Percentiles rank a stretch among this genome's conserved stretches.
phyloP scores from a whole-genome alignment of 371 early-diverging fungal species.

The Mucor sp. region DNA sequence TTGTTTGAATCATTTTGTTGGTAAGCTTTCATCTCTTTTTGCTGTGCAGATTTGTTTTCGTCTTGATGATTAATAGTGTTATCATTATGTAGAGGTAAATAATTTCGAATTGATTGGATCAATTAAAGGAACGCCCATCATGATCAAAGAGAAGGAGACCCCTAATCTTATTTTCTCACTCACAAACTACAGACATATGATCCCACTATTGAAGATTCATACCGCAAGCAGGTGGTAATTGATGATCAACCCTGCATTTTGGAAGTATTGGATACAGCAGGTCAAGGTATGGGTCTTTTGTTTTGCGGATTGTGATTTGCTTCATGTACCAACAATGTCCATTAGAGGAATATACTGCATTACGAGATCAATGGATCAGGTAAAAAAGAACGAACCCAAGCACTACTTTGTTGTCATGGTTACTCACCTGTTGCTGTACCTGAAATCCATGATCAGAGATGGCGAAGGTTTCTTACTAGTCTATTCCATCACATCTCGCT shows the following conservation, averaged over 20 bases:
- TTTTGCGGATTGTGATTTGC: neutral
- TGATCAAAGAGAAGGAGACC: neutral
- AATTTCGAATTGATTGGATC: neutral
- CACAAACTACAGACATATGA: slow-evolving; percentile 76
- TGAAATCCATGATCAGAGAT: slow-evolving; percentile 49
- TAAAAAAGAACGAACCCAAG: neutral
- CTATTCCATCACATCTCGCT: slow-evolving; percentile 83
- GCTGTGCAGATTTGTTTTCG: neutral
- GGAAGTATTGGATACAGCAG: slow-evolving; percentile 95
- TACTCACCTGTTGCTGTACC: neutral
- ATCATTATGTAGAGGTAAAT: slow-evolving; percentile 13
- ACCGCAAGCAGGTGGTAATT: slow-evolving; percentile 95
- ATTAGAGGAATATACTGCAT: slow-evolving; percentile 77
- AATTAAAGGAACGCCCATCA: neutral
- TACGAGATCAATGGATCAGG: slow-evolving; percentile 94
- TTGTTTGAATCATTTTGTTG: slow-evolving; percentile 83
- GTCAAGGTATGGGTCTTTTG: slow-evolving; percentile 69
- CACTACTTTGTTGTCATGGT: neutral
- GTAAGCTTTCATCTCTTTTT: slow-evolving; percentile 29
- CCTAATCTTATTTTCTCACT: neutral
- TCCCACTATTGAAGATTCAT: slow-evolving; percentile 97
- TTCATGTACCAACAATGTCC: neutral
- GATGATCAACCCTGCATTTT: slow-evolving; percentile 92
- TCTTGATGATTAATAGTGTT: neutral
- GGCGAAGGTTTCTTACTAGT: slow-evolving; percentile 90